phyloP scores from a whole-genome alignment of 179 eudicot genomes.

The Kewa caespitosa region DNA sequence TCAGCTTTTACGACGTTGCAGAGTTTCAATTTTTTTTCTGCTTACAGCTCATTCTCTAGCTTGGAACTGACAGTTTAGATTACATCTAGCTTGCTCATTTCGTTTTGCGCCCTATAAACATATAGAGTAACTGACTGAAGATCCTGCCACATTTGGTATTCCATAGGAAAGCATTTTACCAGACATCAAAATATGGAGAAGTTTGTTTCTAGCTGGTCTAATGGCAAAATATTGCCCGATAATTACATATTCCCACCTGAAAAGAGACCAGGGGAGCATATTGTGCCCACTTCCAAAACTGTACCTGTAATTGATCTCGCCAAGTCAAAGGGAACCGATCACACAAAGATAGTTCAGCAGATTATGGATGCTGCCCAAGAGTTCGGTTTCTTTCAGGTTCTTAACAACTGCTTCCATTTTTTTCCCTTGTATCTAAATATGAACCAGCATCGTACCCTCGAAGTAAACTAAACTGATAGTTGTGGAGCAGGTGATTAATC shows the following conservation, averaged over 20 bases:
- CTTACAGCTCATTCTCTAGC: too few species aligned
- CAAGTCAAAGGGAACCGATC: constrained; percentile 16
- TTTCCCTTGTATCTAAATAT: too few species aligned
- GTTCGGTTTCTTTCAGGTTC: constrained; percentile 64
- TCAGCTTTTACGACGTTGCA: too few species aligned
- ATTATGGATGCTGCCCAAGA: constrained; percentile 50
- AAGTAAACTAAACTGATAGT: not conserved
- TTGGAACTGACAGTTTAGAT: too few species aligned
- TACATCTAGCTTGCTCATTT: too few species aligned
- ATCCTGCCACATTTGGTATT: not conserved
- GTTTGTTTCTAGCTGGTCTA: constrained; percentile 32
- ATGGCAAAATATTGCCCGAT: constrained; percentile 29
- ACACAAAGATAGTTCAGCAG: constrained; percentile 24
- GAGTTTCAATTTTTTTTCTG: too few species aligned
- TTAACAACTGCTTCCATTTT: not conserved
- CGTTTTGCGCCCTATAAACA: too few species aligned
- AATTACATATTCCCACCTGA: constrained; percentile 32
- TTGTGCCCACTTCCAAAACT: constrained; percentile 10
- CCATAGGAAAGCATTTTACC: not conserved
- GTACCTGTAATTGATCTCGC: constrained; percentile 44
- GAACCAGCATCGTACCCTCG: not conserved
- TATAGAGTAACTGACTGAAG: not conserved
- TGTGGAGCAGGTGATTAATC: constrained; percentile 32
- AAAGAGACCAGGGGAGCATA: constrained; percentile 38
- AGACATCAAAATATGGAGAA: constrained; percentile 30